Conservation (phyloP, 2,329 filamentous ascomycete species). For the Aspergillus pseudonomiae region DNA sequence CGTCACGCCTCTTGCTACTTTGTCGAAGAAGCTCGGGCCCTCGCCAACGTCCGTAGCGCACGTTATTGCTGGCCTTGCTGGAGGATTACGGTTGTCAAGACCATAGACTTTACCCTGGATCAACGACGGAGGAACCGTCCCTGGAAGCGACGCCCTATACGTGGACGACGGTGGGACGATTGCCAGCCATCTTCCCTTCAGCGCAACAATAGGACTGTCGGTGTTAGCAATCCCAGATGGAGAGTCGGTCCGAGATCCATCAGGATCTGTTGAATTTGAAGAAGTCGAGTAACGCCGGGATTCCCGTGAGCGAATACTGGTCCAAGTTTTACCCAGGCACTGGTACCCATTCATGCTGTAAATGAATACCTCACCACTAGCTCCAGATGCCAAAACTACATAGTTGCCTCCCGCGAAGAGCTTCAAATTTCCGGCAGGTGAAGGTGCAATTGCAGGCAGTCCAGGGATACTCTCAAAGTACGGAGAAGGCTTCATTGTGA, state of each 20-base stretch:
- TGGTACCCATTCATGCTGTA: conserved; percentile 60
- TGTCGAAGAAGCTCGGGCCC: conserved; percentile 51
- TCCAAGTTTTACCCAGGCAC: conserved; percentile 92
- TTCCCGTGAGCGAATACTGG: conserved; percentile 67
- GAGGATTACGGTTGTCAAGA: conserved; percentile 46
- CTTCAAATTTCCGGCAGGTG: conserved; percentile 71
- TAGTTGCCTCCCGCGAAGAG: conserved; percentile 73
- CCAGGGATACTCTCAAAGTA: conserved; percentile 61
- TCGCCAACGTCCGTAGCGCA: conserved; percentile 52
- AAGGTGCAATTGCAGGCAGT: conserved; percentile 68
- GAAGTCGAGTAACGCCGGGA: conserved; percentile 50
- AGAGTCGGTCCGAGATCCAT: conserved; percentile 45
- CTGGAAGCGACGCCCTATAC: conserved; percentile 43
- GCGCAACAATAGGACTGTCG: conserved; percentile 45
- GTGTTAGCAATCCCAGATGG: conserved; percentile 30
- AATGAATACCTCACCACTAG: conserved; percentile 85
- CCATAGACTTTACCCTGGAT: conserved; percentile 42
- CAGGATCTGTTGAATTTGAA: conserved; percentile 48
- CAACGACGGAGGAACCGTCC: conserved; percentile 41
- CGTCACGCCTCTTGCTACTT: conserved; percentile 52
- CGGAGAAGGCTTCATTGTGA: conserved; percentile 68
- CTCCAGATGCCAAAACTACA: conserved; percentile 74
- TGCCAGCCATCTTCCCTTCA: conserved; percentile 52
- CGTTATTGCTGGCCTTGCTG: conserved; percentile 44
- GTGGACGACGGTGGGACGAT: conserved; percentile 46